Evolutionary conservation across 2,329 filamentous ascomycete species (phyloP).

Genomic region (Claviceps pazoutovae): DNA sequence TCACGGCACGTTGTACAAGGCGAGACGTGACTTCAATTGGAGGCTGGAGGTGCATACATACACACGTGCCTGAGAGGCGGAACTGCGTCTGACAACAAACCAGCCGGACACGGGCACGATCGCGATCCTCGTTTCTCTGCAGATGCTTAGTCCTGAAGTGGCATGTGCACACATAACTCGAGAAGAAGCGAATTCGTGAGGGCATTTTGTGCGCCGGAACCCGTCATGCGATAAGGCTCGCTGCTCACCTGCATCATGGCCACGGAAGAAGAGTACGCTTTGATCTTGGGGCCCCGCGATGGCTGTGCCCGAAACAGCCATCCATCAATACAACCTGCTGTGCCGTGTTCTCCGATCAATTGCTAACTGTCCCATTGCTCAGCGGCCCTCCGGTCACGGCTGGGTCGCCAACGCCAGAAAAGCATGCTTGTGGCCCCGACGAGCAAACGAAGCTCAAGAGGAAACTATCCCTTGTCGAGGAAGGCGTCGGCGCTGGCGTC

Average conservation of each 20-base stretch:
- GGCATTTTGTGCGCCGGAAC: background rate
- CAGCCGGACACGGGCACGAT: background rate
- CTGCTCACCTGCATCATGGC: constrained; percentile 4
- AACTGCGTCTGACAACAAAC: background rate
- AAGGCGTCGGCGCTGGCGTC: constrained; percentile 6
- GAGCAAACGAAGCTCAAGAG: constrained; percentile 13
- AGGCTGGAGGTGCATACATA: too few relatives aligned
- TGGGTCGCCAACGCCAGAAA: background rate
- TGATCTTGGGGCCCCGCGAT: background rate
- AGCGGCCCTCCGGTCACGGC: background rate
- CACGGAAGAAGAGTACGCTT: constrained; percentile 5
- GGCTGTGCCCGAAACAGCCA: background rate
- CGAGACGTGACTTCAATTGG: too few relatives aligned
- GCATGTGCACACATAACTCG: background rate
- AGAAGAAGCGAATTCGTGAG: background rate
- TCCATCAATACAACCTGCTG: background rate
- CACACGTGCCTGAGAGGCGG: too few relatives aligned
- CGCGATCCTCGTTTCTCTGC: background rate
- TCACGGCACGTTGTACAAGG: background rate
- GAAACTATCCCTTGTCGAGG: constrained; percentile 12
- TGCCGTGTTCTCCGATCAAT: too few relatives aligned
- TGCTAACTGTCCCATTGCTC: background rate
- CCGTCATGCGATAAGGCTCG: constrained; percentile 1
- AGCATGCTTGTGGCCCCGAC: background rate
- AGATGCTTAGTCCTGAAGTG: background rate